Evolutionary conservation across 345 rosid species (phyloP).

Genomic region (Physaria fendleri): DNA sequence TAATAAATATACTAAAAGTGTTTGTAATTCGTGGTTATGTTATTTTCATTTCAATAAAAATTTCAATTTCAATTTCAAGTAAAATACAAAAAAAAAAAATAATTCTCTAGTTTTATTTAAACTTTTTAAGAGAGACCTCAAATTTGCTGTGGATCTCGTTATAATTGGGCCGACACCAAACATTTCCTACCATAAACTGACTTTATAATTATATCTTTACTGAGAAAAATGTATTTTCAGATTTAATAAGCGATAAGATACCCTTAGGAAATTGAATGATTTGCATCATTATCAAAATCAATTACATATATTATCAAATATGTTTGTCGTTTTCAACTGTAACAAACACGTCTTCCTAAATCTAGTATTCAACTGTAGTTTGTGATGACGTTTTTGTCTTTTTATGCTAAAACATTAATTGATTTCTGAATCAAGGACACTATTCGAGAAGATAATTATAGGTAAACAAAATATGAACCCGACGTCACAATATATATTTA

Average conservation of each 20-base stretch:
- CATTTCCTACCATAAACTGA: too few relatives aligned
- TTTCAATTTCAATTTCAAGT: too few relatives aligned
- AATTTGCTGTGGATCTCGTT: too few relatives aligned
- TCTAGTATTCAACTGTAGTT: background rate
- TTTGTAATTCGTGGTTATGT: too few relatives aligned
- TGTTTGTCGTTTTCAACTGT: slow-evolving; percentile 1
- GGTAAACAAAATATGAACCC: background rate
- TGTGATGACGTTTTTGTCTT: background rate
- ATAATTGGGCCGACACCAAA: too few relatives aligned
- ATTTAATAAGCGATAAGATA: background rate
- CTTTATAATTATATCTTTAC: too few relatives aligned
- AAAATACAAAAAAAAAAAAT: too few relatives aligned
- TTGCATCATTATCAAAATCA: background rate
- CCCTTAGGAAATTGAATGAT: background rate
- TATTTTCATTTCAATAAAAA: too few relatives aligned
- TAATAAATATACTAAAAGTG: too few relatives aligned
- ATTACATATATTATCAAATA: too few relatives aligned
- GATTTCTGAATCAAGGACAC: slow-evolving; percentile 11
- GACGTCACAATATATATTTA: slow-evolving; percentile 11
- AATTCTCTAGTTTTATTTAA: too few relatives aligned
- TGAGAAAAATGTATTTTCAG: background rate
- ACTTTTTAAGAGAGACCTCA: too few relatives aligned
- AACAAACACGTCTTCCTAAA: background rate
- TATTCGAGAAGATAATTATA: slow-evolving; percentile 19
- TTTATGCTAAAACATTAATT: slow-evolving; percentile 5